These are phyloP conservation scores for Rhynchosporium secalis DNA, from an alignment of 2,329 filamentous ascomycete genomes.

Conservation along the genomic window DNA sequence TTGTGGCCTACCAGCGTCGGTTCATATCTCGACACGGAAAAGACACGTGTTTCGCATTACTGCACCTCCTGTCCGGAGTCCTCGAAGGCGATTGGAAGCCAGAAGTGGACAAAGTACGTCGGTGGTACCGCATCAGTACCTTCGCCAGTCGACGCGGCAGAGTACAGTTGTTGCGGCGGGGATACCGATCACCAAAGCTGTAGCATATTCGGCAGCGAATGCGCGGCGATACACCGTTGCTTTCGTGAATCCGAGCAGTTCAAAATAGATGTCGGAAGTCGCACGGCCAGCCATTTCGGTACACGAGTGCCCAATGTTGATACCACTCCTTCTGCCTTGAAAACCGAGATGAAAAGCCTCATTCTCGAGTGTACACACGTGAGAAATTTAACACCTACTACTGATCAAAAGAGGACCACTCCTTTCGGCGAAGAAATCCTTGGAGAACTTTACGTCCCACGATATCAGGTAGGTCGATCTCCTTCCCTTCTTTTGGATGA, in stretches of 20 bases:
- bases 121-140: slow-evolving; percentile 17
- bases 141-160: neutral
- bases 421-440: slow-evolving; percentile 5
- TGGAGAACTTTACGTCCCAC: slow-evolving; percentile 1
- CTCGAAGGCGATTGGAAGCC: neutral
- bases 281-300: neutral
- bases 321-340: neutral
- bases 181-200: neutral
- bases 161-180: neutral
- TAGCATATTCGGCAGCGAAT: neutral
- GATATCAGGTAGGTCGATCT: neutral
- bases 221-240: neutral
- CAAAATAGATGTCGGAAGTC: neutral
- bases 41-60: neutral
- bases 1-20: neutral
- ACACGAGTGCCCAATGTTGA: neutral
- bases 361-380: neutral
- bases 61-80: neutral
- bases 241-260: neutral
- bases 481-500: no score
- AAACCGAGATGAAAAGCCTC: neutral
- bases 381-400: neutral
- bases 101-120: slow-evolving; percentile 23
- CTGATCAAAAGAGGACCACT: neutral
- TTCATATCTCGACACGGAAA: neutral